These are phyloP conservation scores for Bonnemaisonia californica DNA, from an alignment of 31 red algal genomes.

Conservation along the genomic window DNA sequence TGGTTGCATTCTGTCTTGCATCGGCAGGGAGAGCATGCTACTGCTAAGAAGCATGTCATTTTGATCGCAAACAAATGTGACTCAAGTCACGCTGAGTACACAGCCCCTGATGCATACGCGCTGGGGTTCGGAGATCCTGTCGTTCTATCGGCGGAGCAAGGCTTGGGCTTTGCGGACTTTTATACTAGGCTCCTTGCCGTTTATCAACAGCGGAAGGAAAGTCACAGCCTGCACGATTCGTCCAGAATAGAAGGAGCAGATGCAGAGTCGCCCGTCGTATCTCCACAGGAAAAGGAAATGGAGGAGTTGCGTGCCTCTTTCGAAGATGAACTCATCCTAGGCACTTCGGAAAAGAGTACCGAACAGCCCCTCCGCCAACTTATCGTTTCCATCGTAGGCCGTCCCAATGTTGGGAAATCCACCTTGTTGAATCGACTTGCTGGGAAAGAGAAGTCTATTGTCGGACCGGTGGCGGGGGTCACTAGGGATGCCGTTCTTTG, in stretches of 20 bases:
- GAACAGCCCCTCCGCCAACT: slow-evolving; percentile 53
- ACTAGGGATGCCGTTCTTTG: slow-evolving; percentile 77
- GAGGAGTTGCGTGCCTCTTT: slow-evolving; percentile 14
- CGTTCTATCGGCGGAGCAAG: slow-evolving; percentile 81
- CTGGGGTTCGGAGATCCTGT: slow-evolving; percentile 85
- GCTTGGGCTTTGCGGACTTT: slow-evolving; percentile 81
- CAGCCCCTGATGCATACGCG: slow-evolving; percentile 57
- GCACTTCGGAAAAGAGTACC: slow-evolving; percentile 4
- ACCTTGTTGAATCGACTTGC: slow-evolving; percentile 88
- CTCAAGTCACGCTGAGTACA: slow-evolving; percentile 36
- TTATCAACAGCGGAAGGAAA: not conserved
- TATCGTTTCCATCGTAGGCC: slow-evolving; percentile 80
- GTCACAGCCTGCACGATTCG: not conserved
- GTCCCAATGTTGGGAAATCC: slow-evolving; percentile 96
- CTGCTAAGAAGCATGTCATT: slow-evolving; percentile 48
- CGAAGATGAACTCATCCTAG: slow-evolving; percentile 52
- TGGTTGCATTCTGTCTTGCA: slow-evolving; percentile 57
- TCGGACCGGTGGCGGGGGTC: slow-evolving; percentile 72
- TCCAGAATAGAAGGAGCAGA: not conserved
- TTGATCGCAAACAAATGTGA: slow-evolving; percentile 94
- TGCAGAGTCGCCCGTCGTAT: not conserved
- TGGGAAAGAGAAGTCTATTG: slow-evolving; percentile 51
- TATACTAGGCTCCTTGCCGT: slow-evolving; percentile 52
- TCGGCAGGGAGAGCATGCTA: not conserved
- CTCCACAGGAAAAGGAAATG: not conserved